Conservation (phyloP, 2,329 filamentous ascomycete species). For the Cryphonectria parasitica region DNA sequence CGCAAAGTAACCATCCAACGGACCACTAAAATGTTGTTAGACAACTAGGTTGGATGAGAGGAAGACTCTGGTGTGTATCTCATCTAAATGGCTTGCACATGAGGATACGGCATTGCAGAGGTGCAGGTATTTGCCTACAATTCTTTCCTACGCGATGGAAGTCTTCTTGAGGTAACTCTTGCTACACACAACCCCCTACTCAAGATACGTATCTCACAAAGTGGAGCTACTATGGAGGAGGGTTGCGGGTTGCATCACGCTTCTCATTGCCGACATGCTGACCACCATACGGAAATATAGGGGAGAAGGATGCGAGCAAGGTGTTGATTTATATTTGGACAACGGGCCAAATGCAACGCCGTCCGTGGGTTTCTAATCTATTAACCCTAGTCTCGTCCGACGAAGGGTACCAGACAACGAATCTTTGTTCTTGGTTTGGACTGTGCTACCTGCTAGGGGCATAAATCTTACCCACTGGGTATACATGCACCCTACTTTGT, state of each 20-base stretch:
- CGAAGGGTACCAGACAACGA: neutral
- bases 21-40: neutral
- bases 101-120: neutral
- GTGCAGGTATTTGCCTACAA: neutral
- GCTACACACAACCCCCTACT: neutral
- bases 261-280: slow-evolving; percentile 21
- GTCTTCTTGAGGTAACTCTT: neutral
- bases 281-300: neutral
- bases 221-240: neutral
- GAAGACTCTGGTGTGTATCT: neutral
- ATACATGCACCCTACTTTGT: neutral
- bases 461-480: neutral
- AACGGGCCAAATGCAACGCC: neutral
- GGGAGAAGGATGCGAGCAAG: slow-evolving; percentile 6
- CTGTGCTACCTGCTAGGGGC: neutral
- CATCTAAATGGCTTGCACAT: neutral
- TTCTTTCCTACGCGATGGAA: neutral
- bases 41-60: neutral
- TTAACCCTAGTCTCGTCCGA: neutral
- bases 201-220: neutral
- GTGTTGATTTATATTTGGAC: neutral
- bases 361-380: neutral
- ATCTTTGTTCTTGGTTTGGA: neutral
- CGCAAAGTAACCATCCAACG: neutral
- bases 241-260: slow-evolving; percentile 9